Evolutionary conservation across 108 stramenopile genomes (phyloP), one percentile per base, ranked within the genome.

Genomic region (Cyclotella cryptica): DNA sequence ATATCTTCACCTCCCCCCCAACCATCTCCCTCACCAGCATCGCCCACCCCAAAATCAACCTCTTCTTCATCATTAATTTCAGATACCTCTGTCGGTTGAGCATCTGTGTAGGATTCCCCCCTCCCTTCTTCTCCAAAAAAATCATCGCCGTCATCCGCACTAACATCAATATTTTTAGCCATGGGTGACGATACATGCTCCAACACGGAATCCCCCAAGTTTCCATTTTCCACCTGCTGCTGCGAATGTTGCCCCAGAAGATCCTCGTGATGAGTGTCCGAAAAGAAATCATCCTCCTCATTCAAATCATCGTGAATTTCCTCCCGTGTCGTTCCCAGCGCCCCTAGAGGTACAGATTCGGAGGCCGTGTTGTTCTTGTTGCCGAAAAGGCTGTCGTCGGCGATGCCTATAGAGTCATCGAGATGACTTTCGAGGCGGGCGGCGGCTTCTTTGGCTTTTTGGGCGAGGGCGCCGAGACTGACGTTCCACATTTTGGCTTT

Each of bases 401-500:
- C 60, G 26, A 79, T 35, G 12, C 81, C 81, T 51, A 83, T 74
- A 3, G 81, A 83, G 22, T 75, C 66, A 40, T 83, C 81, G 30
- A 83, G 77, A 53, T 83, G 77, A 40, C 44, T 55, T 66, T 83
- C 81, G 41, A 83, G 44, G 3, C 78, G 65, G 43, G 77, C 78
- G 21, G 81, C 81, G 14, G 81, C 81, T 67, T 83, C 81, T 75
- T 83, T 77, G 26, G 81, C 81, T 77, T 83, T 83, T 35, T 64
- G 62, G 15, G 81, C 81, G 21, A 83, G 68, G 53, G 80, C 54
- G 24, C 60, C 51, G 5, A 81, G 69, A 66, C 72, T 79, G 67
- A 39, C 40, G 39, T 69, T 69, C 68, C 51, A 69, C 52, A 69
- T 52, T 40, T 1, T 47, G 14, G 19, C 35, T 41, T 39, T 15